Evolutionary conservation across 768 basidiomycete species (phyloP).

Genomic region (Rhodotorula toruloides): DNA sequence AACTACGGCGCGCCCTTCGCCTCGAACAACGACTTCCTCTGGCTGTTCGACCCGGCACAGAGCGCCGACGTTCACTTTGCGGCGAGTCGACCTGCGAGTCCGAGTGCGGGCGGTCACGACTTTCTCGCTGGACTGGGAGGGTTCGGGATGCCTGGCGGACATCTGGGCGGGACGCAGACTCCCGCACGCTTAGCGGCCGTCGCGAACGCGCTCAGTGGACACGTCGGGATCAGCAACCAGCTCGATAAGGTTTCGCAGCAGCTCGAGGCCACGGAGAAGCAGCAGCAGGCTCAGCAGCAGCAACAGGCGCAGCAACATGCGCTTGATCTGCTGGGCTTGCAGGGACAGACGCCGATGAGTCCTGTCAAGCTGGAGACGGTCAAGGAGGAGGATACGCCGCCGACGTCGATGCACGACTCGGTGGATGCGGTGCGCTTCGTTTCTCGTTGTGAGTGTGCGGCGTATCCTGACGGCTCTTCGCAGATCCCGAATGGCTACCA

Average conservation of each 20-base stretch:
- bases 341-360: not conserved
- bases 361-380: constrained; percentile 27
- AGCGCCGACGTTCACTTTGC: constrained; percentile 31
- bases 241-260: constrained; percentile 28
- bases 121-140: constrained; percentile 20
- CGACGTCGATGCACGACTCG: constrained; percentile 5
- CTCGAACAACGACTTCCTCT: constrained; percentile 24
- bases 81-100: constrained; percentile 29
- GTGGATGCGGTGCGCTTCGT: constrained; percentile 1
- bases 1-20: constrained; percentile 33
- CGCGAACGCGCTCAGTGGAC: not conserved
- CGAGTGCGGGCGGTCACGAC: constrained; percentile 21
- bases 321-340: not conserved
- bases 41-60: constrained; percentile 32
- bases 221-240: constrained; percentile 24
- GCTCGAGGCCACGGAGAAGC: constrained; percentile 23
- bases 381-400: constrained; percentile 10
- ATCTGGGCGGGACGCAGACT: not conserved
- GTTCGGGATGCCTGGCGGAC: not conserved
- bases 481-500: constrained; percentile 4
- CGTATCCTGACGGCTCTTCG: not conserved
- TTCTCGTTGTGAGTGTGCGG: not conserved
- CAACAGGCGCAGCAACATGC: constrained; percentile 7
- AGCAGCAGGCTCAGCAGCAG: constrained; percentile 13
- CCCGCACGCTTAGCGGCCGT: not conserved